These are phyloP conservation scores for Heliamphora exappendiculata DNA, from an alignment of 148 eudicot genomes.

Conservation along the genomic window DNA sequence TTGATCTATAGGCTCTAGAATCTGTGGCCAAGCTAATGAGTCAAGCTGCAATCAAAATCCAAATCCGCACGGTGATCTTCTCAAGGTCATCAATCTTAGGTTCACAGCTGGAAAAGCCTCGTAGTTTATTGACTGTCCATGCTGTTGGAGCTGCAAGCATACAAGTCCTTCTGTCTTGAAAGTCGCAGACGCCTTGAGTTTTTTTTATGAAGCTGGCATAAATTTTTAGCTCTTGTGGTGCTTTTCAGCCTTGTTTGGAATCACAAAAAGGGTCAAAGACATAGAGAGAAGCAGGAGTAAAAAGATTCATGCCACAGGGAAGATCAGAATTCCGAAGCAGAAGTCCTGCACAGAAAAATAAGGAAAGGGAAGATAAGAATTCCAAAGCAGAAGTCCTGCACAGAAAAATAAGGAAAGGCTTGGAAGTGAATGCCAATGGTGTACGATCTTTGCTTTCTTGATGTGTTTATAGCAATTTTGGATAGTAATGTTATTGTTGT, in stretches of 20 bases:
- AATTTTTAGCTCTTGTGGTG: not conserved
- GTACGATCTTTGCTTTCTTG: too few relatives aligned
- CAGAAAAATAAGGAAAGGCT: not conserved
- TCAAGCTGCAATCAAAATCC: constrained; percentile 5
- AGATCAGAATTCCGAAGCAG: not conserved
- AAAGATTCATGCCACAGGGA: not conserved
- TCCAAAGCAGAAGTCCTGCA: not conserved
- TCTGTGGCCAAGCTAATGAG: constrained; percentile 6
- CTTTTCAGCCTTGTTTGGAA: constrained; percentile 2
- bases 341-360: not conserved
- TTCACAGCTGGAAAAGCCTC: constrained; percentile 6
- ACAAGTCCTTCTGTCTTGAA: not conserved
- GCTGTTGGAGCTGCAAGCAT: not conserved
- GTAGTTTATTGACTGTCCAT: not conserved
- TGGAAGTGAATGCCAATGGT: not conserved
- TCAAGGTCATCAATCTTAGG: constrained; percentile 17
- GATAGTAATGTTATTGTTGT: not conserved
- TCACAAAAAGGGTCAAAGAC: constrained; percentile 7
- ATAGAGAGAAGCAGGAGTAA: not conserved
- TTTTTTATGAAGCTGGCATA: not conserved
- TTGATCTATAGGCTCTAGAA: constrained; percentile 20
- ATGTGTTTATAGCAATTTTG: not conserved
- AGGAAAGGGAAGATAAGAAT: not conserved
- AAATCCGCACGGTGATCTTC: constrained; percentile 8
- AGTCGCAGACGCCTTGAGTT: constrained; percentile 8